phyloP scores from a whole-genome alignment of 371 early-diverging fungal genomes.

The Mortierella sp. region DNA sequence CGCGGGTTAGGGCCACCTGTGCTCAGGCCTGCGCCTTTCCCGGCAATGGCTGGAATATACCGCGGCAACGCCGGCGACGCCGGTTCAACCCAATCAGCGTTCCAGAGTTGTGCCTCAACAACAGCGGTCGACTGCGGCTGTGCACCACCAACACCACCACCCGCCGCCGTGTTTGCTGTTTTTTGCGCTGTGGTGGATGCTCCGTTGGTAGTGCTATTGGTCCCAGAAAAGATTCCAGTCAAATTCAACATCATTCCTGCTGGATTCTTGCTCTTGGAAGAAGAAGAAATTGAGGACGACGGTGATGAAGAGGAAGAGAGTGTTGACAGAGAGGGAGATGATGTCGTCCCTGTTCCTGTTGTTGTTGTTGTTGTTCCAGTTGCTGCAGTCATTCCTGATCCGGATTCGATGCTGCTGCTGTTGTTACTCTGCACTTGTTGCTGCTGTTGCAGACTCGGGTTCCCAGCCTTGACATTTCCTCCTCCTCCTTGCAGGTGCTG shows the following conservation, averaged over 20 bases:
- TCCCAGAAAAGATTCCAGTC: slow-evolving; percentile 24
- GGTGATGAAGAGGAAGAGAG: slow-evolving; percentile 15
- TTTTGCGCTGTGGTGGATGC: not conserved
- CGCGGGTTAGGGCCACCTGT: not conserved
- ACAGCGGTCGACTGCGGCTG: not conserved
- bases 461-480: not conserved
- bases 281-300: slow-evolving; percentile 4
- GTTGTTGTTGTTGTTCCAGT: not conserved
- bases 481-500: not conserved
- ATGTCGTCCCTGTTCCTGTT: not conserved
- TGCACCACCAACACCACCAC: not conserved
- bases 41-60: slow-evolving; percentile 47
- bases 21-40: slow-evolving; percentile 17
- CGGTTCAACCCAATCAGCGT: slow-evolving; percentile 32
- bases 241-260: slow-evolving; percentile 33
- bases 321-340: not conserved
- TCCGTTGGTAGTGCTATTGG: slow-evolving; percentile 24
- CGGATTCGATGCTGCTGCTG: not conserved
- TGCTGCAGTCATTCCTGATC: not conserved
- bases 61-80: slow-evolving; percentile 48
- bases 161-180: not conserved
- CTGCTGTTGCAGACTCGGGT: not conserved
- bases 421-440: not conserved
- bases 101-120: slow-evolving; percentile 49
- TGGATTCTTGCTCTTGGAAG: slow-evolving; percentile 10